Conservation (phyloP, 2,329 filamentous ascomycete species). For the Trichophyton simii region DNA sequence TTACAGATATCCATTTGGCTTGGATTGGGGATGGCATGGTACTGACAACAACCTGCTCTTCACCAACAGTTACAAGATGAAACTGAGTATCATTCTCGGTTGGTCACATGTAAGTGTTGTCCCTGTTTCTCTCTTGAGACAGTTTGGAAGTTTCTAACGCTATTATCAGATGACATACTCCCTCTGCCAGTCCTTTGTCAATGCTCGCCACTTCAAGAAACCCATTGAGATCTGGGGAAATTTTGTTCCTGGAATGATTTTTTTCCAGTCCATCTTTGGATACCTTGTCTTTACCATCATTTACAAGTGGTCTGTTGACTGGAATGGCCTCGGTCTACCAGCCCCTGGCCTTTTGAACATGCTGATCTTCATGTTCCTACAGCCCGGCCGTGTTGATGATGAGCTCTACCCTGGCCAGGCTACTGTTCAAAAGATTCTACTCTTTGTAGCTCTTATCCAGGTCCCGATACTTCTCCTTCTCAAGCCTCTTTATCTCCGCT, state of each 20-base stretch:
- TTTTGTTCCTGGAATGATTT: slow-evolving; percentile 96
- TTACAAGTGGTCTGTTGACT: slow-evolving; percentile 94
- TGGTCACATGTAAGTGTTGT: slow-evolving; percentile 58
- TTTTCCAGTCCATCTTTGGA: slow-evolving; percentile 98
- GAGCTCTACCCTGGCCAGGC: slow-evolving; percentile 68
- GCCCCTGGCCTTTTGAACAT: slow-evolving; percentile 92
- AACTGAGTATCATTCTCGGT: slow-evolving; percentile 93
- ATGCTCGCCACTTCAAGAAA: slow-evolving; percentile 86
- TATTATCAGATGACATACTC: slow-evolving; percentile 76
- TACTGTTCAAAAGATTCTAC: slow-evolving; percentile 59
- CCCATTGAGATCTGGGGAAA: slow-evolving; percentile 95
- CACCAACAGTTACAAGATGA: slow-evolving; percentile 99
- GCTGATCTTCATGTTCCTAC: slow-evolving; percentile 99
- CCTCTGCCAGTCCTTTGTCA: slow-evolving; percentile 81
- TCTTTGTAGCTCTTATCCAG: slow-evolving; percentile 71
- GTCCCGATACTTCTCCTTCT: slow-evolving; percentile 86
- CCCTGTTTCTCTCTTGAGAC: too few relatives aligned
- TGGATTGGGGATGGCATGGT: slow-evolving; percentile 95
- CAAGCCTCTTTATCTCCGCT: slow-evolving; percentile 90
- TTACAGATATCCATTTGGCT: slow-evolving; percentile 87
- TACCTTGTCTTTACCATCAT: slow-evolving; percentile 89
- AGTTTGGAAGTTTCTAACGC: neutral
- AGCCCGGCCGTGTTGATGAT: slow-evolving; percentile 58
- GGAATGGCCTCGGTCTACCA: slow-evolving; percentile 52
- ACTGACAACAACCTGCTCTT: slow-evolving; percentile 92